Base-by-base conservation (phyloP, 352 stramenopile species). In the Bremia lactucae region DNA sequence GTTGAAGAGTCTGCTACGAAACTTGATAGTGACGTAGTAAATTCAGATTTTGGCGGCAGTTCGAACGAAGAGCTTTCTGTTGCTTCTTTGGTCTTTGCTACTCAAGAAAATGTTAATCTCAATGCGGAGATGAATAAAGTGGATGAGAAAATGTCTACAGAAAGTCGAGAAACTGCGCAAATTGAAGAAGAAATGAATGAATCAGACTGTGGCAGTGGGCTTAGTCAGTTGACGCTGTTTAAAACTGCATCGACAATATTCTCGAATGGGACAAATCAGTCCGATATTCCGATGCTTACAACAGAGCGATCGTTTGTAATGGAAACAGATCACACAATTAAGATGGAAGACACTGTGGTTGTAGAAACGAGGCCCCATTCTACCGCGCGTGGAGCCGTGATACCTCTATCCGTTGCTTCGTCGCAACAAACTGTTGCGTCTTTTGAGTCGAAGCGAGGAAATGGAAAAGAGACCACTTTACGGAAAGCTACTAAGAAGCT, bases 221-320 rank as follows among this genome's bases (percentile, higher is more conserved):
- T n/a, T n/a, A n/a, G n/a, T n/a, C n/a, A n/a, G n/a, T n/a, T n/a
- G n/a, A n/a, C n/a, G n/a, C n/a, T n/a, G n/a, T n/a, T n/a, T n/a
- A n/a, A n/a, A n/a, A n/a, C n/a, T n/a, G 35, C 35, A 28, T 6
- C 33, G 42, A 15, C 38, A 41, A 46, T 47, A 34, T 36, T 50
- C 46, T 21, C 22, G 0, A 53, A 35, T 1, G 13, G 43, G 24
- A 40, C 11, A 38, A 8, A 18, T 2, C 37, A 59, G 8, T 23
- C 31, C 4, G 55, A 42, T 10, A 65, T 62, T 9, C 52, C 58
- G 16, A 81, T 85, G 36, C 54, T 85, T n/a, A 83, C 65, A 41
- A 85, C 70, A 4, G 72, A 85, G 25, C 57, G 63, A 14, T 83
- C 65, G 11, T 79, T 83, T 50, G 70, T 85, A 2, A 79, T 85